Base-by-base conservation (phyloP, 345 rosid species). In the Clarkia xantiana region DNA sequence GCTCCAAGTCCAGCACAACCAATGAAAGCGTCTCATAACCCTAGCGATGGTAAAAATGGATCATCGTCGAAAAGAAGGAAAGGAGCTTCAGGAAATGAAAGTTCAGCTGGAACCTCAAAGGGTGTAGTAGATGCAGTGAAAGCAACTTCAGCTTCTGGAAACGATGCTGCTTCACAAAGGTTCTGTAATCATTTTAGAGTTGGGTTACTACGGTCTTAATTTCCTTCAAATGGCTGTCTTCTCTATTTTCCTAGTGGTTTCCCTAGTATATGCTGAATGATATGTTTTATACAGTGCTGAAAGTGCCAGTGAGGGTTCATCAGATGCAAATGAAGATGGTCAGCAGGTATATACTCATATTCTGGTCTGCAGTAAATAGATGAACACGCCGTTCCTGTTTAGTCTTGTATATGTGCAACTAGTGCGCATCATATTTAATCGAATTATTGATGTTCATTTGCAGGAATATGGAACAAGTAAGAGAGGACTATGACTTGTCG, bases 241-340 rank as follows among this genome's bases (percentile, higher is more conserved):
- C 5, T 7, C 9, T n/a, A 15, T 48, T n/a, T 18, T 45, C 34
- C 12, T 18, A 18, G 9, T 34, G n/a, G n/a, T n/a, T n/a, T n/a
- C n/a, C n/a, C n/a, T 12, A 15, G n/a, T 6, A 17, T n/a, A 55
- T 14, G 14, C 48, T 51, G 36, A 15, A 20, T 20, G 45, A 4
- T 19, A 68, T 58, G 43, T 14, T 58, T 29, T 23, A 62, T 39
- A 63, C 82, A 91, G 94, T 67, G 85, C 61, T 59, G 94, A 86
- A 36, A 91, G 83, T 62, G 90, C 75, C n/a, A 80, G 83, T 19
- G 98, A 78, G 44, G 98, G 94, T 52, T 81, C 98, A 45, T 84
- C 96, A 54, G 93, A 84, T 58, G 93, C 66, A 64, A 83, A 78
- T 45, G 89, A 76, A 40, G 94, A 86, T 53, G 72, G 73, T 55